Evolutionary conservation across 768 basidiomycete species (phyloP).

Genomic region (Sutorius australiensis): DNA sequence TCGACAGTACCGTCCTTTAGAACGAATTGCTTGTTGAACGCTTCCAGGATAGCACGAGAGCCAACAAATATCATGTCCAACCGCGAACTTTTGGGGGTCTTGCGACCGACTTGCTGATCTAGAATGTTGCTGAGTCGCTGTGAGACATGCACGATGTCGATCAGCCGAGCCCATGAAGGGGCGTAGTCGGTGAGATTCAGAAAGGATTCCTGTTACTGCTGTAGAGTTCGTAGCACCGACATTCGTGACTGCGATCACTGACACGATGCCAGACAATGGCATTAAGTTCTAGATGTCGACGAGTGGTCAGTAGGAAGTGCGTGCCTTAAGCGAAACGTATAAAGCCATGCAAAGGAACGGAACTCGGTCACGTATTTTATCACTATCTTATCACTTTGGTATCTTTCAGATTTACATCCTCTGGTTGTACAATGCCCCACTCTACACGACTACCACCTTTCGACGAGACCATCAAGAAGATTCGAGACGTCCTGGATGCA

Average conservation of each 20-base stretch:
- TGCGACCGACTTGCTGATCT: neutral
- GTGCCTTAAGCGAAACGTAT: too few species aligned
- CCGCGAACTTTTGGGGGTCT: neutral
- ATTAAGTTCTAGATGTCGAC: too few species aligned
- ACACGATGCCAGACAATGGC: too few species aligned
- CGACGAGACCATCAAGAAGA: slow-evolving; percentile 27
- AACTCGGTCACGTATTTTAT: neutral
- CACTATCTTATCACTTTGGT: neutral
- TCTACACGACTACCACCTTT: slow-evolving; percentile 21
- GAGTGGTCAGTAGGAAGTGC: too few species aligned
- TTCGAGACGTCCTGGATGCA: slow-evolving; percentile 23
- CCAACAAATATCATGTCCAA: neutral
- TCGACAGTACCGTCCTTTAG: neutral
- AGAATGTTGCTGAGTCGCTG: neutral
- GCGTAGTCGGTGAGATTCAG: neutral
- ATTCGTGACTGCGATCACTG: too few species aligned
- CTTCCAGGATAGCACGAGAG: neutral
- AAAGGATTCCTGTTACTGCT: neutral
- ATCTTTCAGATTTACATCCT: neutral
- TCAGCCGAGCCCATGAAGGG: neutral
- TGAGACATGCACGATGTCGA: neutral
- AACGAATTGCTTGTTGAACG: neutral
- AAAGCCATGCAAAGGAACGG: too few species aligned
- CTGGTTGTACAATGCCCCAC: slow-evolving; percentile 11
- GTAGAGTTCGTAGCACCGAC: neutral